These are phyloP conservation scores for Choricystis sp. DNA, from an alignment of 139 green algal species.

Conservation along the genomic window DNA sequence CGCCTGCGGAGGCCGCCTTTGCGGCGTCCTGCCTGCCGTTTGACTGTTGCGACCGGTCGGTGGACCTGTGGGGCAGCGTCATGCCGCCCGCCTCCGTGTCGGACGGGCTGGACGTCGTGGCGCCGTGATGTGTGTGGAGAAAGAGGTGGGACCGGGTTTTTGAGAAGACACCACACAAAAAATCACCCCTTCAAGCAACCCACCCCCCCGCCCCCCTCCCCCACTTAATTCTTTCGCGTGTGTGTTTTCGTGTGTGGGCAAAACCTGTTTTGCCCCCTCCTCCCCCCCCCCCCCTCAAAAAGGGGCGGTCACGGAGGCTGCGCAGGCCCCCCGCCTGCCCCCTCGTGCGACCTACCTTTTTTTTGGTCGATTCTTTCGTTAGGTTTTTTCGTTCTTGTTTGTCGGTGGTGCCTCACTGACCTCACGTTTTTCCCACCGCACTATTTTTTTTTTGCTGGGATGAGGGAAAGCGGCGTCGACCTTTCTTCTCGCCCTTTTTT, in stretches of 20 bases:
- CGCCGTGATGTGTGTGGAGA: constrained; percentile 4
- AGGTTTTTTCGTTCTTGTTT: neutral
- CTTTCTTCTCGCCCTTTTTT: neutral
- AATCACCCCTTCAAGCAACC: too few relatives aligned
- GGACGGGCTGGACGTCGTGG: constrained; percentile 6
- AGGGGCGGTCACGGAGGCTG: too few relatives aligned
- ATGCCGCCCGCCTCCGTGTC: constrained; percentile 8
- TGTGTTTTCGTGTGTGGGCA: neutral
- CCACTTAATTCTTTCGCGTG: too few relatives aligned
- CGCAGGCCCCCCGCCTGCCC: too few relatives aligned
- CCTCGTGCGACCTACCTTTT: neutral
- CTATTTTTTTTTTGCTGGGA: too few relatives aligned
- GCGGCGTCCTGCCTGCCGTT: neutral
- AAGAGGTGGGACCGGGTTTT: neutral
- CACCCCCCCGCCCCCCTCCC: too few relatives aligned
- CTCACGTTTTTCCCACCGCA: too few relatives aligned
- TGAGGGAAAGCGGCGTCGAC: neutral
- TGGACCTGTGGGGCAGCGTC: constrained; percentile 18
- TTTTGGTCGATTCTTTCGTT: neutral
- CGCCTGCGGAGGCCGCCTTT: constrained; percentile 1
- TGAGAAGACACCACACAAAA: too few relatives aligned
- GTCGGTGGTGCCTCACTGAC: too few relatives aligned
- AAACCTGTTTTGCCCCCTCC: neutral
- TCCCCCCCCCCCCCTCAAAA: too few relatives aligned
- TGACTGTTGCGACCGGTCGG: constrained; percentile 21